A percentile compares a stretch with the other conserved stretches of the same genome.
phyloP scores from a whole-genome alignment of 345 rosid genomes.

The Syzygium jambos region DNA sequence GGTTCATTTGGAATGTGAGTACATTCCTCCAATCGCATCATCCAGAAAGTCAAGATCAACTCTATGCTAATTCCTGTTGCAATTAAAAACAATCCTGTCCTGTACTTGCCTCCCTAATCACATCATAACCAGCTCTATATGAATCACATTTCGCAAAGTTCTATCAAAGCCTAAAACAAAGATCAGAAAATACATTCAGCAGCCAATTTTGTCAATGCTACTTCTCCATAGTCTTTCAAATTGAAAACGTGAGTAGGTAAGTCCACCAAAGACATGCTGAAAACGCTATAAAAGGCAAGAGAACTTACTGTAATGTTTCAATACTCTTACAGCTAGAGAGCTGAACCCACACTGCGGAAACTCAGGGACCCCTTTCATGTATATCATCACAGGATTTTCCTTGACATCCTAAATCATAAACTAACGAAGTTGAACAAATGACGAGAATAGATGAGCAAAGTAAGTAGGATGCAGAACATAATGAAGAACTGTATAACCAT shows the following conservation, averaged over 20 bases:
- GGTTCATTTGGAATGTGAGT: background rate
- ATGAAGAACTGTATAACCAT: too few relatives aligned
- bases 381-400: slow-evolving; percentile 86
- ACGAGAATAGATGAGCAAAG: background rate
- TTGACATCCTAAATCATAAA: slow-evolving; percentile 59
- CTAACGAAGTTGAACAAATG: background rate
- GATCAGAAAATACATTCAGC: background rate
- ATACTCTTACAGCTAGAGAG: slow-evolving; percentile 79
- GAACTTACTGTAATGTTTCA: slow-evolving; percentile 68
- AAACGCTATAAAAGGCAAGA: background rate
- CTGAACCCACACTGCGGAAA: slow-evolving; percentile 95
- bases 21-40: background rate
- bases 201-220: background rate
- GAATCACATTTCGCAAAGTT: background rate
- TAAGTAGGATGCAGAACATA: background rate
- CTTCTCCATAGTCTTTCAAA: background rate
- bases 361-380: slow-evolving; percentile 96
- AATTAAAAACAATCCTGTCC: background rate
- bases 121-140: background rate
- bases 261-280: background rate
- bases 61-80: background rate
- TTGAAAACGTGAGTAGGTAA: too few relatives aligned
- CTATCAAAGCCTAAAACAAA: background rate
- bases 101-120: background rate
- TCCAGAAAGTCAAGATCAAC: background rate